phyloP scores from a whole-genome alignment of 768 basidiomycete species.

The Strobilomyces echinocephalus region DNA sequence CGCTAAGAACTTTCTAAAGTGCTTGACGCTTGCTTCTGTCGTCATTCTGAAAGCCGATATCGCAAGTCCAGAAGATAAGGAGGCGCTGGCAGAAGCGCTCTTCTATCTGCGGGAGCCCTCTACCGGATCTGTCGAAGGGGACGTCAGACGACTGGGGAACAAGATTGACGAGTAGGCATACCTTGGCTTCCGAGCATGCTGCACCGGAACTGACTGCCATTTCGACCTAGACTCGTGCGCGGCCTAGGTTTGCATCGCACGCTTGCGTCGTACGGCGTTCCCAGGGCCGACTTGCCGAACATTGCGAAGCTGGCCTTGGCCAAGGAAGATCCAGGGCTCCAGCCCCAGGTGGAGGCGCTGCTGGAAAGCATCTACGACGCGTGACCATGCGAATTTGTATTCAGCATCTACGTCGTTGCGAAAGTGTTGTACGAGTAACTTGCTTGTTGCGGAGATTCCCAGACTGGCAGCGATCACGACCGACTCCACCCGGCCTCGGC shows the following conservation, averaged over 20 bases:
- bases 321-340: constrained; percentile 33
- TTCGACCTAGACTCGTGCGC: constrained; percentile 47
- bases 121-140: constrained; percentile 63
- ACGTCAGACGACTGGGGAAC: constrained; percentile 48
- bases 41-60: constrained; percentile 54
- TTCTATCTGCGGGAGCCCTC: constrained; percentile 56
- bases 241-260: constrained; percentile 55
- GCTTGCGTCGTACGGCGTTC: constrained; percentile 61
- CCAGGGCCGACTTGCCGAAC: constrained; percentile 45
- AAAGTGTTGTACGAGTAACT: neutral
- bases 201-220: constrained; percentile 5
- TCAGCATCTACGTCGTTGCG: neutral
- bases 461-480: neutral
- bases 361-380: constrained; percentile 43
- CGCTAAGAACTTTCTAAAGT: constrained; percentile 36
- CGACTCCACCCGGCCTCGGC: neutral
- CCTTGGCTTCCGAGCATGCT: neutral
- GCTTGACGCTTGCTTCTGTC: constrained; percentile 65
- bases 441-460: neutral
- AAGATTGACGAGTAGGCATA: constrained; percentile 51
- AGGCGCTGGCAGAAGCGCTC: constrained; percentile 50
- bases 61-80: constrained; percentile 59
- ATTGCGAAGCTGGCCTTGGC: constrained; percentile 40
- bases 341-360: constrained; percentile 42
- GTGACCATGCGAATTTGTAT: neutral